phyloP scores from a whole-genome alignment of 441 rosid genomes.

The Metrosideros polymorpha region DNA sequence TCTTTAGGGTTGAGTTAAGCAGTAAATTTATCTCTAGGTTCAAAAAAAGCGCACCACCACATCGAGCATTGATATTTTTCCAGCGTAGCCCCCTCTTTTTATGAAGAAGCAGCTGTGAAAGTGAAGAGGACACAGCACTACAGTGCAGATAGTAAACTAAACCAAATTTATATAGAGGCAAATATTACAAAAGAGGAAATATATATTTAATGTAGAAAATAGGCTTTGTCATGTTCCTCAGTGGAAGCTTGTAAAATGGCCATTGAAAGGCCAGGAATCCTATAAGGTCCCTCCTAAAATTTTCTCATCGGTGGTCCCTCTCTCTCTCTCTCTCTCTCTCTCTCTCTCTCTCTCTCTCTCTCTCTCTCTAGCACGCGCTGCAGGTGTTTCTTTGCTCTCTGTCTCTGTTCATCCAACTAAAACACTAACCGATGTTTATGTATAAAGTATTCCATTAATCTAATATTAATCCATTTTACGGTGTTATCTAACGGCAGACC shows the following conservation, averaged over 20 bases:
- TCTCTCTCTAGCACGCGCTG: slow-evolving; percentile 19
- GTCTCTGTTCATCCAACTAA: not conserved
- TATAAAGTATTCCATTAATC: not conserved
- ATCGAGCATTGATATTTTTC: not conserved
- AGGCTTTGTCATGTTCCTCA: slow-evolving; percentile 15
- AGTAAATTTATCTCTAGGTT: not conserved
- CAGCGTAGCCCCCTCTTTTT: not conserved
- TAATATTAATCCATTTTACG: not conserved
- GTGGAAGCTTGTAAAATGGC: slow-evolving; percentile 14
- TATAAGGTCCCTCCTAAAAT: no score
- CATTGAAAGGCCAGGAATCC: not conserved
- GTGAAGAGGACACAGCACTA: not conserved
- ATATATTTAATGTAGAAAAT: not conserved
- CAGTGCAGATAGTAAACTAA: not conserved
- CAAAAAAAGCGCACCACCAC: not conserved
- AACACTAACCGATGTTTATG: not conserved
- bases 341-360: slow-evolving; percentile 5
- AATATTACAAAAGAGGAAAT: not conserved
- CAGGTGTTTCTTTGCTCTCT: slow-evolving; percentile 1
- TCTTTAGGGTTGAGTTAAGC: not conserved
- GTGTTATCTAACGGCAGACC: not conserved
- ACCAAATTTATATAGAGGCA: not conserved
- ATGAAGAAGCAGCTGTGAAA: not conserved
- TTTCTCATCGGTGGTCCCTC: not conserved
- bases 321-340: not conserved